Base-by-base conservation (phyloP, 371 early-diverging fungal species). In the Fennellomyces sp. region DNA sequence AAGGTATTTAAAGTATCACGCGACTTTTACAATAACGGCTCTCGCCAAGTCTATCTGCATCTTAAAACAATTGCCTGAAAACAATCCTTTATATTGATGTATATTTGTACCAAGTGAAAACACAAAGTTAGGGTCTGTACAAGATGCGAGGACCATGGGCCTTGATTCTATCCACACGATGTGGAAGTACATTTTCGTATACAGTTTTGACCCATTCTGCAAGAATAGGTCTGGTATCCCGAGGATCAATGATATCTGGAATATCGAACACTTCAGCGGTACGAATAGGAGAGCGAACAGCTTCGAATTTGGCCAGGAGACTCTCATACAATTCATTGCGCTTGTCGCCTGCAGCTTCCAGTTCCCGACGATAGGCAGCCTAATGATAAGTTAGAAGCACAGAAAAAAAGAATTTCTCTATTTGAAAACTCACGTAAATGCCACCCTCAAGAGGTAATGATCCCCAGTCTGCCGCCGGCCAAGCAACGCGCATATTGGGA, bases 381-480 rank as follows among this genome's bases (percentile, higher is more conserved):
- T 75, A 60, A 52, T n/a, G n/a, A n/a, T n/a, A n/a, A n/a, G n/a
- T n/a, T n/a, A n/a, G n/a, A n/a, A n/a, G n/a, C n/a, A n/a, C n/a
- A n/a, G n/a, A n/a, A n/a, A n/a, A n/a, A n/a, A n/a, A n/a, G n/a
- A n/a, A n/a, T n/a, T n/a, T n/a, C n/a, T n/a, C n/a, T n/a, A n/a
- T n/a, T n/a, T 35, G 2, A 30, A 13, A 30, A 64, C 64, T 49
- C 58, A 65, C 61, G 26, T 60, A 60, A 47, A 75, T 71, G 17
- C 75, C 75, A 49, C 76, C 76, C 58, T 79, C 80, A n/a, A 76
- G 55, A 2, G 80, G 76, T 38, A 76, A 56, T 50, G 70, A 70
- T 29, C 76, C 76, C 74, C 76, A 76, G 52, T 79, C 76, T n/a
- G 69, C 75, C 48, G 69, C 64, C 4, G 80, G 80, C 76, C 76